Percentiles rank a stretch among this genome's conserved stretches.
Conservation (phyloP, 306 rosid genomes). For the Hippophae gyantsensis region DNA sequence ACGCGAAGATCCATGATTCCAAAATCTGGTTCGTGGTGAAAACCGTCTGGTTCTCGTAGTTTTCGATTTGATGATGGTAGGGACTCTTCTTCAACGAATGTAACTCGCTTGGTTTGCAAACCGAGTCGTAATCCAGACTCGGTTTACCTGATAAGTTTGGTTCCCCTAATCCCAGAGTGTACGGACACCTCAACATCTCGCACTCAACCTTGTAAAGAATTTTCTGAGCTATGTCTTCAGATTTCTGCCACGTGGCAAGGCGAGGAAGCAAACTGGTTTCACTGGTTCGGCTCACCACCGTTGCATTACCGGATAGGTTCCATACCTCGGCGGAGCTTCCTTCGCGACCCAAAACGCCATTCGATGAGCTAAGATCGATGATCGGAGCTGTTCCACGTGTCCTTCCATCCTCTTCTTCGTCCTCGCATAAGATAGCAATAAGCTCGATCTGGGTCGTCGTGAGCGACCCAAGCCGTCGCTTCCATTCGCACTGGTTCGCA, state of each 20-base stretch:
- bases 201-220: slow-evolving; percentile 49
- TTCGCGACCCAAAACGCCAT: slow-evolving; percentile 32
- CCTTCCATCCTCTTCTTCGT: slow-evolving; percentile 39
- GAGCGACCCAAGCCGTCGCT: slow-evolving; percentile 49
- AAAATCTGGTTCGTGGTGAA: slow-evolving; percentile 70
- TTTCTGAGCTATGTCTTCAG: slow-evolving; percentile 42
- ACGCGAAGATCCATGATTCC: slow-evolving; percentile 54
- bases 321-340: slow-evolving; percentile 51
- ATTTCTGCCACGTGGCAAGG: slow-evolving; percentile 67
- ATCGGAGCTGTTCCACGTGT: slow-evolving; percentile 56
- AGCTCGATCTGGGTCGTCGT: slow-evolving; percentile 42
- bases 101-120: slow-evolving; percentile 56
- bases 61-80: slow-evolving; percentile 34
- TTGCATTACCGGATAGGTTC: slow-evolving; percentile 28
- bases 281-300: slow-evolving; percentile 52
- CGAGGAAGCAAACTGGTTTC: slow-evolving; percentile 61
- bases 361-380: slow-evolving; percentile 21
- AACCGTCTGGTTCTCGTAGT: slow-evolving; percentile 58
- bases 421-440: slow-evolving; percentile 55
- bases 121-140: slow-evolving; percentile 60
- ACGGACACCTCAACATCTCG: slow-evolving; percentile 60
- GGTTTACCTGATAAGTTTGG: slow-evolving; percentile 59
- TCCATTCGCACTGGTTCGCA: slow-evolving; percentile 63
- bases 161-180: slow-evolving; percentile 75
- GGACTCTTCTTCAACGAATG: slow-evolving; percentile 40